phyloP scores from a whole-genome alignment of 192 early-diverging fungal species.

The Glomus cerebriforme region DNA sequence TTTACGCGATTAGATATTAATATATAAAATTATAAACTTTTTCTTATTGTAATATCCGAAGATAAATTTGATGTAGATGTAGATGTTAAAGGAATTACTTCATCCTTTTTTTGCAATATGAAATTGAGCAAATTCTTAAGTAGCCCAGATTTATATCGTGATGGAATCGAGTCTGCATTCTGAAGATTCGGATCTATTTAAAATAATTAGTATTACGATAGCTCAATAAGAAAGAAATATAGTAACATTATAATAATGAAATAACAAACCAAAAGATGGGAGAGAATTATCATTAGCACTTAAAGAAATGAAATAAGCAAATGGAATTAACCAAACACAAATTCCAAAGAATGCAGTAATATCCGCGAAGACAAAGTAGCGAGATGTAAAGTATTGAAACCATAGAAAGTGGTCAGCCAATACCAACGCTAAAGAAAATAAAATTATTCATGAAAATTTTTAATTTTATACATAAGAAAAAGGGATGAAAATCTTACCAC shows the following conservation, averaged over 20 bases:
- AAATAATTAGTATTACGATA: not conserved
- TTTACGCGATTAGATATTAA: not conserved
- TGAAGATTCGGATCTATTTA: slow-evolving; percentile 27
- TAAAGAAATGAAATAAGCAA: slow-evolving; percentile 89
- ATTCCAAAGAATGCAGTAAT: slow-evolving; percentile 92
- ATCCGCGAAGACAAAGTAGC: slow-evolving; percentile 73
- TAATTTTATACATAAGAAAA: not conserved
- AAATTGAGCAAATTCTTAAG: slow-evolving; percentile 26
- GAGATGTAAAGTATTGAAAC: slow-evolving; percentile 87
- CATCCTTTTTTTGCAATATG: slow-evolving; percentile 29
- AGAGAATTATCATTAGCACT: slow-evolving; percentile 88
- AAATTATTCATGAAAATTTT: not conserved
- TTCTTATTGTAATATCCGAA: not conserved
- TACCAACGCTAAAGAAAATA: slow-evolving; percentile 57
- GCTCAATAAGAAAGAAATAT: not conserved
- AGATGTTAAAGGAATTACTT: slow-evolving; percentile 16
- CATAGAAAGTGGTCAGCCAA: slow-evolving; percentile 91
- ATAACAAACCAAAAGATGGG: slow-evolving; percentile 56
- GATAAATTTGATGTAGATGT: not conserved
- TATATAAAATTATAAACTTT: not conserved
- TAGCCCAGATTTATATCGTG: slow-evolving; percentile 20
- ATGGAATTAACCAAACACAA: slow-evolving; percentile 92
- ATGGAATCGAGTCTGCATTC: slow-evolving; percentile 1
- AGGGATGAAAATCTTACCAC: slow-evolving; percentile 56
- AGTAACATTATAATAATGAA: not conserved